Evolutionary conservation across 1,284 basidiomycete genomes (phyloP), one percentile per base, ranked within the genome.

Genomic region (Sphaerobolus stellatus): DNA sequence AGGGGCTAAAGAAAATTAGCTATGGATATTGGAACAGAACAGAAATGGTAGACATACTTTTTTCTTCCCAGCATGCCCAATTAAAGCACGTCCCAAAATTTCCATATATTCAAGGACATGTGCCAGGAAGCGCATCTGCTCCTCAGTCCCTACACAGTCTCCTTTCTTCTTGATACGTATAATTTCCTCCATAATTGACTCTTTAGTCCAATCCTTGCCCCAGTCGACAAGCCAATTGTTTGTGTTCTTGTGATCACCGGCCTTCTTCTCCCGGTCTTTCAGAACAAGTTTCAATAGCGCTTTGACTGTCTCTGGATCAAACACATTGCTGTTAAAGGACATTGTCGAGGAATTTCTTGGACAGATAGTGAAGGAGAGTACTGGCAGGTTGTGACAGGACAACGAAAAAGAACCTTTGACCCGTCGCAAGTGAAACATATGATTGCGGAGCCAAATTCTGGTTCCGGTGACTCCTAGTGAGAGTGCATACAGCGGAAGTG

Each of bases 141-240:
- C 29, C 7, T 34, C 48, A 20, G 6, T 49, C 13, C 31, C 27
- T 18, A 49, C 29, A 48, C 46, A 48, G n/a, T 18, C n/a, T 5
- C 13, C 24, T 8, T 6, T 22, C 13, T 34, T 49, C 16, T 14
- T 34, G 28, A 25, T 33, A 7, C 29, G 27, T 14, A 6, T 13
- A 13, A 49, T 25, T 33, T 14, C 34, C 20, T 6, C 22, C 14
- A 5, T 20, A 13, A 49, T 33, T 6, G 25, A 24, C 18, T 14
- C 31, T 14, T 33, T 30, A n/a, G 48, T 31, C 48, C 48, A 49
- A 22, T 49, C 48, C 7, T 30, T 33, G 18, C 6, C 6, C 48
- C 48, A 49, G 30, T 49, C 29, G 11, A 49, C 48, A 5, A 49
- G 48, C 48, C 48, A 49, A 31, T 30, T 13, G 34, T 49, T 49